Evolutionary conservation across 305 asterid species (phyloP).

Genomic region (Rubia peregrina): DNA sequence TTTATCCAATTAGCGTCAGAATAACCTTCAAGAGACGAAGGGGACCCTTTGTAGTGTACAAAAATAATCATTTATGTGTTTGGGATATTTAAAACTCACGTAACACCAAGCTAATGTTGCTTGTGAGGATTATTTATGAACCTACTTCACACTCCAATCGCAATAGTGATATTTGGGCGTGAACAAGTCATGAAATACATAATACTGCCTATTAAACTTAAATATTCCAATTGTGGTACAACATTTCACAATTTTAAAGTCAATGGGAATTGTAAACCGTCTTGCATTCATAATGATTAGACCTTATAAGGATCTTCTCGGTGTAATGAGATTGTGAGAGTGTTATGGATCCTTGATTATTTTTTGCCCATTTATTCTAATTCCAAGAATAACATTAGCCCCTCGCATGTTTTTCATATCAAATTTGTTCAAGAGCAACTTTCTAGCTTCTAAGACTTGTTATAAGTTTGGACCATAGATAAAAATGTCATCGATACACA

Average conservation of each 20-base stretch:
- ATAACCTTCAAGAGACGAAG: too few relatives aligned
- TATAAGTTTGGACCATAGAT: too few relatives aligned
- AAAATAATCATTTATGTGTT: not conserved
- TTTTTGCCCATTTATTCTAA: not conserved
- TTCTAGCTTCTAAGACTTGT: too few relatives aligned
- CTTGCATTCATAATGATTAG: not conserved
- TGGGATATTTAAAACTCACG: not conserved
- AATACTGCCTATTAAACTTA: not conserved
- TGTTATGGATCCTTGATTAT: not conserved
- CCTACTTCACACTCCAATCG: not conserved
- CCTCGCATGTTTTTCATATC: not conserved
- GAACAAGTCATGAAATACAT: not conserved
- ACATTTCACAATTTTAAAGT: not conserved
- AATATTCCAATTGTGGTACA: not conserved
- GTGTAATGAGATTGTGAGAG: not conserved
- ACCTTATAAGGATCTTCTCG: not conserved
- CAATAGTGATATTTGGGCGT: not conserved
- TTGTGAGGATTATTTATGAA: not conserved
- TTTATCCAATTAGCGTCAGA: not conserved
- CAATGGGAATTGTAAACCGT: not conserved
- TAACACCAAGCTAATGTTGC: not conserved
- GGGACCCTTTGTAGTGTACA: not conserved
- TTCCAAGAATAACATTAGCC: not conserved
- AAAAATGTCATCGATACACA: too few relatives aligned
- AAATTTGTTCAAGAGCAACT: too few relatives aligned